These are phyloP conservation scores for Colletotrichum sp. DNA, from an alignment of 2,329 filamentous ascomycete genomes.

Conservation along the genomic window DNA sequence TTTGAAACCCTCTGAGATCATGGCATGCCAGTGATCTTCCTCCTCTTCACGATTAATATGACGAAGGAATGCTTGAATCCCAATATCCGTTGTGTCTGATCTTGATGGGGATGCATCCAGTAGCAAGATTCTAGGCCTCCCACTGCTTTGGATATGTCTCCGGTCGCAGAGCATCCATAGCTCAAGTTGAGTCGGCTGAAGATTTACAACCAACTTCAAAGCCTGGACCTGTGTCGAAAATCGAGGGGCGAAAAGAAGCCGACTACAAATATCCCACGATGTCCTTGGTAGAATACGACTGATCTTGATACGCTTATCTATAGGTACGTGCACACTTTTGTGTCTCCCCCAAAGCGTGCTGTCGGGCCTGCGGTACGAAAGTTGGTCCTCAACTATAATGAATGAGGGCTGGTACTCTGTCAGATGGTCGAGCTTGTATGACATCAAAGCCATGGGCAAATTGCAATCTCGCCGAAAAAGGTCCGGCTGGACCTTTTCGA, in stretches of 20 bases:
- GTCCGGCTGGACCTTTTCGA: neutral
- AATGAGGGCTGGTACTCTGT: neutral
- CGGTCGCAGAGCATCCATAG: neutral
- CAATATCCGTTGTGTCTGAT: neutral
- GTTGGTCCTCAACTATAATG: neutral
- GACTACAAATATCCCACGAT: neutral
- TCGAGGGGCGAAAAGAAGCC: neutral
- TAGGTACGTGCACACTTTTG: neutral
- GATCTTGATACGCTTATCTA: neutral
- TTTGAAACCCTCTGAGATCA: neutral
- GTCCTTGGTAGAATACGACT: neutral
- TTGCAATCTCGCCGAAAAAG: neutral
- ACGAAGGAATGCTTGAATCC: neutral
- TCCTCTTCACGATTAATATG: neutral
- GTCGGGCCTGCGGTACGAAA: neutral
- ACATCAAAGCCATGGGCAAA: neutral
- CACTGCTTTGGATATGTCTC: neutral
- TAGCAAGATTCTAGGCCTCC: neutral
- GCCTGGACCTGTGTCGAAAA: neutral
- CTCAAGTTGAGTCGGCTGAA: neutral
- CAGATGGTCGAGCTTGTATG: neutral
- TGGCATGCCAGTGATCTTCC: neutral
- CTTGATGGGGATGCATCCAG: neutral
- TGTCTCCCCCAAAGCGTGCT: neutral
- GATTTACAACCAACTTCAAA: neutral